Conservation (phyloP, 2,329 filamentous ascomycete genomes). For the Phyllosticta citriasiana region DNA sequence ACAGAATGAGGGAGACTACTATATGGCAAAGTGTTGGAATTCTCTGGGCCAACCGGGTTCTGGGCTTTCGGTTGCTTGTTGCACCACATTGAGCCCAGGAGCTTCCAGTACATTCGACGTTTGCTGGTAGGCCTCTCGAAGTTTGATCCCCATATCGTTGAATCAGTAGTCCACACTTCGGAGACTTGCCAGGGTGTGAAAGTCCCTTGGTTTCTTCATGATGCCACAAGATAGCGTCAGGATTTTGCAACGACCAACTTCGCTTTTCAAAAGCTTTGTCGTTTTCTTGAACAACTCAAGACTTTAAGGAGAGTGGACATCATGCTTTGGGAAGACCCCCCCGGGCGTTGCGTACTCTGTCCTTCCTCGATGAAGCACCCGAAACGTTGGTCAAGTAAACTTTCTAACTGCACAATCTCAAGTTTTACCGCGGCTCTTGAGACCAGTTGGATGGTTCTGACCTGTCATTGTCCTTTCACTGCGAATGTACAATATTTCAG, state of each 20-base stretch:
- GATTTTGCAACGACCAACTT: background rate
- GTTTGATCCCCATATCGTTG: background rate
- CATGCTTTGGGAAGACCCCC: background rate
- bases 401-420: too few relatives aligned
- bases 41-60: background rate
- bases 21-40: background rate
- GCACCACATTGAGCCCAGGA: background rate
- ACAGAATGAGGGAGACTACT: background rate
- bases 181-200: too few relatives aligned
- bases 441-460: background rate
- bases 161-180: background rate
- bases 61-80: background rate
- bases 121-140: background rate
- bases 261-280: background rate
- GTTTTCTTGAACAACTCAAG: background rate
- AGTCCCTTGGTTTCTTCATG: background rate
- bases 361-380: too few relatives aligned
- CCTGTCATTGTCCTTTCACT: background rate
- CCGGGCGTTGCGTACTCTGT: too few relatives aligned
- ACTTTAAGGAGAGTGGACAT: background rate
- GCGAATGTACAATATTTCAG: background rate
- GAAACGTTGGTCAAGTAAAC: too few relatives aligned
- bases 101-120: conserved; percentile 7
- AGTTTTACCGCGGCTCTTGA: too few relatives aligned
- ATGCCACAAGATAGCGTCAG: background rate